Conservation (phyloP, 257 asterid species). For the Ilex asprella region DNA sequence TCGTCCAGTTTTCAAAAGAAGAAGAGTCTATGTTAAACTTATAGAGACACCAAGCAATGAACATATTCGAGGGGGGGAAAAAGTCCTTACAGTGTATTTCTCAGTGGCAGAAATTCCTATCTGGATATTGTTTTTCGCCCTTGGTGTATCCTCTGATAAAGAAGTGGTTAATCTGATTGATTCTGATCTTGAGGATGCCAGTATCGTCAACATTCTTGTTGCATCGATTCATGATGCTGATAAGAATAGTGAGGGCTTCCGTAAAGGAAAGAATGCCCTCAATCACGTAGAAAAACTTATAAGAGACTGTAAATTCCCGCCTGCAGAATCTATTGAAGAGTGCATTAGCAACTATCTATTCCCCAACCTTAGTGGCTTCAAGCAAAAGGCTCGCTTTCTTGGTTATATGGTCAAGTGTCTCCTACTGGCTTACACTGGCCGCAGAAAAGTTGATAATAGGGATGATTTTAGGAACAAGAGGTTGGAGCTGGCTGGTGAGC, state of each 20-base stretch:
- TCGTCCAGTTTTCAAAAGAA: slow-evolving; percentile 45
- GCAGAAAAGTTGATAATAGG: slow-evolving; percentile 68
- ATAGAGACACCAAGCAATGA: slow-evolving; percentile 46
- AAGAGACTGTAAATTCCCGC: slow-evolving; percentile 56
- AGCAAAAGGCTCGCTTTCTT: slow-evolving; percentile 72
- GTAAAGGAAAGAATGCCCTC: slow-evolving; percentile 42
- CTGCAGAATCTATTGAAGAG: slow-evolving; percentile 68
- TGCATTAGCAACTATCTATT: slow-evolving; percentile 50
- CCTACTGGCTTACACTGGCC: slow-evolving; percentile 65
- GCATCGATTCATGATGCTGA: slow-evolving; percentile 80
- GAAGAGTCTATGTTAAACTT: slow-evolving; percentile 58
- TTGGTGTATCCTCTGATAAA: slow-evolving; percentile 64
- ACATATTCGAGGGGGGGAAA: slow-evolving; percentile 45
- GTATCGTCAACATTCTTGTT: slow-evolving; percentile 43
- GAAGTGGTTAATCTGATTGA: slow-evolving; percentile 65
- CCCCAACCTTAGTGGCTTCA: slow-evolving; percentile 46
- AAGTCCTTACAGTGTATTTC: slow-evolving; percentile 57
- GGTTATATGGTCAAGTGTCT: slow-evolving; percentile 88
- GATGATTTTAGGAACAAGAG: slow-evolving; percentile 93
- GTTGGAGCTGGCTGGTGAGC: slow-evolving; percentile 82
- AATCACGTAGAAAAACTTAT: slow-evolving; percentile 33
- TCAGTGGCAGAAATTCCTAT: slow-evolving; percentile 60
- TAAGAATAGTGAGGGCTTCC: slow-evolving; percentile 47
- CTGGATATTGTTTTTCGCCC: slow-evolving; percentile 79
- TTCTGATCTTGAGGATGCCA: slow-evolving; percentile 39